phyloP scores from a whole-genome alignment of 2,329 filamentous ascomycete species.

The Neopestalotiopsis sp. region DNA sequence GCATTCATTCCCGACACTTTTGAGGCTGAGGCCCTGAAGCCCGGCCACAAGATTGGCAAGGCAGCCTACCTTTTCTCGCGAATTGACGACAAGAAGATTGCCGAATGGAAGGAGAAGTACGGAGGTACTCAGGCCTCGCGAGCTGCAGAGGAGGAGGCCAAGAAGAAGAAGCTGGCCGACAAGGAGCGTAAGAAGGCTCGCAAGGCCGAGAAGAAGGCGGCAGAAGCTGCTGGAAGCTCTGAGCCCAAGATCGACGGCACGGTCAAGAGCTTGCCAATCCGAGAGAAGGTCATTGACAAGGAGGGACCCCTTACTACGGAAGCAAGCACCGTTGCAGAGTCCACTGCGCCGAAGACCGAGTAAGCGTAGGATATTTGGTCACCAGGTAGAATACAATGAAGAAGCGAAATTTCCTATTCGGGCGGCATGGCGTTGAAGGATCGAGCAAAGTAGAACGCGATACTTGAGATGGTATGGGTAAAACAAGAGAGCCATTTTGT shows the following conservation, averaged over 20 bases:
- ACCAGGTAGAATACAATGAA: background rate
- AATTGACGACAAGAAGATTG: conserved; percentile 74
- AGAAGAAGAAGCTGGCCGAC: conserved; percentile 36
- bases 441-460: background rate
- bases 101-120: conserved; percentile 72
- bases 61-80: conserved; percentile 72
- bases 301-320: conserved; percentile 23
- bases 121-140: conserved; percentile 42
- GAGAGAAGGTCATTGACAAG: conserved; percentile 36
- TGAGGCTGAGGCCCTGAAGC: conserved; percentile 52
- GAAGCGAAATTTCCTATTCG: background rate
- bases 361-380: conserved; percentile 1
- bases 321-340: conserved; percentile 22
- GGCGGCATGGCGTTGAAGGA: conserved; percentile 10
- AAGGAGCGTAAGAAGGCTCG: conserved; percentile 37
- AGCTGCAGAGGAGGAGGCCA: conserved; percentile 34
- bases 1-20: conserved; percentile 63
- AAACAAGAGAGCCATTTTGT: background rate
- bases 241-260: conserved; percentile 30
- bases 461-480: background rate
- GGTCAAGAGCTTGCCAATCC: conserved; percentile 33
- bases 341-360: conserved; percentile 23
- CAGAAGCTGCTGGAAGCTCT: conserved; percentile 18
- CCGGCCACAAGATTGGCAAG: conserved; percentile 71
- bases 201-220: conserved; percentile 28